Evolutionary conservation across 2,329 filamentous ascomycete species (phyloP), one percentile per base, ranked within the genome.

Genomic region (Beauveria pseudobassiana): DNA sequence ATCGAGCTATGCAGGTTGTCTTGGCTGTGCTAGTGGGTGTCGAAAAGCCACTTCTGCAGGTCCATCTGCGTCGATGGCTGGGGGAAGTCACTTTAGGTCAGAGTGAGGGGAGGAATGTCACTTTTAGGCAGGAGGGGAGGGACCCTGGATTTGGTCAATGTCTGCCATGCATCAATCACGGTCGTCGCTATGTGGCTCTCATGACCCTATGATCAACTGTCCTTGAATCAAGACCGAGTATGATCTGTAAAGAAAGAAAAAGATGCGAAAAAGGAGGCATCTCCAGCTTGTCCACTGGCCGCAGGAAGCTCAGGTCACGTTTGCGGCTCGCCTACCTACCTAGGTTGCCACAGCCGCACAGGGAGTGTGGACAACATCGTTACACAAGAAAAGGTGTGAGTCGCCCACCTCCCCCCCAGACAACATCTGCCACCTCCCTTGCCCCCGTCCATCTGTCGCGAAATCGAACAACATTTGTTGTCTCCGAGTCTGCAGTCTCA

Each of bases 261-360:
- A 30, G 9, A 9, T 3, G 10, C 3, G 38, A 20, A 43, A 53
- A 10, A 40, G 8, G 5, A 40, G 18, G 2, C 28, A 28, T 22
- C 54, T 43, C 48, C 40, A 46, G 57, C 57, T 60, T 38, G 57
- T 52, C 24, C n/a, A 24, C 40, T 40, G 49, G 57, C 57, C 57
- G 57, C 57, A 60, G 40, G 48, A 59, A 45, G 48, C 22, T 18
- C 18, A 18, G 18, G 48, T 59, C 57, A 59, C 48, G 57, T 59
- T 59, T 51, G 48, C 38, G 5, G 5, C 10, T 34, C 14, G 30
- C 12, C 12, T 34, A 14, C 12, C 12, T 34, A 12, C 4, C 22
- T 22, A 22, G 22, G 22, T n/a, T n/a, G n/a, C n/a, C 22, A 22
- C 22, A 22, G 22, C 22, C 2, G 30, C 30, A 34, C 30, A 34